Conservation (phyloP, 139 green algal species). For the Tetradesmus lagerheimii region DNA sequence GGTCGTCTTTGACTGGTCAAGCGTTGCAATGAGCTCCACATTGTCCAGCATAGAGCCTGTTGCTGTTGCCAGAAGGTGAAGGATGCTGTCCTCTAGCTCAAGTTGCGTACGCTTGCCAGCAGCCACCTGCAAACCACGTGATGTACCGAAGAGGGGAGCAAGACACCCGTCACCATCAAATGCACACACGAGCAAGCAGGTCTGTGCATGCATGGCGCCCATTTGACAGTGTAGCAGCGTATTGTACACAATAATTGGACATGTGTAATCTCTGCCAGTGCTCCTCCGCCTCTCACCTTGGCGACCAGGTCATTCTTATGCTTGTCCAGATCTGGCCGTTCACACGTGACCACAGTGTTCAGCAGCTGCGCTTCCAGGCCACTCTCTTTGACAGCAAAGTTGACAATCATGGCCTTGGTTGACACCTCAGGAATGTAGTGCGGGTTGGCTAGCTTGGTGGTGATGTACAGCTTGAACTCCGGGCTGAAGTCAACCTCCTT, state of each 20-base stretch:
- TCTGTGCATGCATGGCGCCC: no score
- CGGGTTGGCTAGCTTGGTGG: conserved; percentile 90
- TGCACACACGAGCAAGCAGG: no score
- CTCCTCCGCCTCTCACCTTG: conserved; percentile 71
- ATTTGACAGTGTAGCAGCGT: no score
- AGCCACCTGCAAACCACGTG: conserved; percentile 54
- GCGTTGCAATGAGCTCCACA: conserved; percentile 87
- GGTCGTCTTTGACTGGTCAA: conserved; percentile 93
- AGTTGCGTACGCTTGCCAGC: conserved; percentile 82
- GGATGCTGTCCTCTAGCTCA: conserved; percentile 91
- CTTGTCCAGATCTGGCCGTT: conserved; percentile 87
- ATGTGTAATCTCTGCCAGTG: no score
- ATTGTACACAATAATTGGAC: no score
- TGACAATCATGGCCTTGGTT: conserved; percentile 86
- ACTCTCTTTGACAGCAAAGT: conserved; percentile 88
- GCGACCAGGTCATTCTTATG: conserved; percentile 94
- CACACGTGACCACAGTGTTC: conserved; percentile 80
- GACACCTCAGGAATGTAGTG: conserved; percentile 90
- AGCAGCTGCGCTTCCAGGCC: conserved; percentile 90
- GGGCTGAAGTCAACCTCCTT: conserved; percentile 89
- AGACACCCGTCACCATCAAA: no score
- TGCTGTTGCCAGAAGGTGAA: conserved; percentile 76
- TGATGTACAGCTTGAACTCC: conserved; percentile 91
- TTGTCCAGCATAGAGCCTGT: conserved; percentile 94
- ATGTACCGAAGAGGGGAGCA: no score